These are phyloP conservation scores for Diaporthe amygdali DNA, from an alignment of 2,329 filamentous ascomycete species.

Conservation along the genomic window DNA sequence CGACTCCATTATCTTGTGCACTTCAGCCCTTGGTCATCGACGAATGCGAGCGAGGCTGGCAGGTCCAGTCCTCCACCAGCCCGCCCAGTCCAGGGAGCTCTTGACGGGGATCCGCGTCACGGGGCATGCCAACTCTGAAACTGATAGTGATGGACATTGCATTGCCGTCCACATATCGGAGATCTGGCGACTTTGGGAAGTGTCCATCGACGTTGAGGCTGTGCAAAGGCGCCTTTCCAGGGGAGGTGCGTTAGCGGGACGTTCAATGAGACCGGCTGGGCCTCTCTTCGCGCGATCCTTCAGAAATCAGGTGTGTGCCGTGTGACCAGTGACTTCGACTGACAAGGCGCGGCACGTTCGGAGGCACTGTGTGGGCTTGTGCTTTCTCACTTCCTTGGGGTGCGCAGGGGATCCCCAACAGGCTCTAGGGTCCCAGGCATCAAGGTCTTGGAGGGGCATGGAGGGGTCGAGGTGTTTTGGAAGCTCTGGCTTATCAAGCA, in stretches of 20 bases:
- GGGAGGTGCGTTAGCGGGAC: constrained; percentile 21
- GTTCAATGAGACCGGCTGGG: constrained; percentile 1
- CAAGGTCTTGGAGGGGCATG: constrained; percentile 23
- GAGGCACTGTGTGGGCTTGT: constrained; percentile 22
- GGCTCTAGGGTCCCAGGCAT: neutral
- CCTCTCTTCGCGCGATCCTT: constrained; percentile 18
- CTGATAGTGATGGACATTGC: constrained; percentile 24
- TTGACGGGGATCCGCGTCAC: constrained; percentile 19
- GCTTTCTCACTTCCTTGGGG: neutral
- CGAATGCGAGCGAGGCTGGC: neutral
- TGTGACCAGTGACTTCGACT: constrained; percentile 14
- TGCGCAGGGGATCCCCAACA: constrained; percentile 3
- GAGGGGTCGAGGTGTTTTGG: constrained; percentile 19
- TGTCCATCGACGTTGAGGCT: constrained; percentile 23
- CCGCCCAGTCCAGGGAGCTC: neutral
- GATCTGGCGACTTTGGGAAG: constrained; percentile 25
- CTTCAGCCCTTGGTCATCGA: neutral
- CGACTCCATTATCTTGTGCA: neutral
- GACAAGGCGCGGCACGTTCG: neutral
- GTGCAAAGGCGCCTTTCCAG: constrained; percentile 19
- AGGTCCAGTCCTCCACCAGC: neutral
- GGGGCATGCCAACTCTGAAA: constrained; percentile 23
- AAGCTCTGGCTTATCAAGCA: constrained; percentile 24
- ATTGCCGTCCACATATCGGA: constrained; percentile 25
- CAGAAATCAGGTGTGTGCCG: constrained; percentile 14